A percentile compares a stretch with the other conserved stretches of the same genome.
phyloP scores from a whole-genome alignment of 2,329 filamentous ascomycete species.

The Cladophialophora bantiana region DNA sequence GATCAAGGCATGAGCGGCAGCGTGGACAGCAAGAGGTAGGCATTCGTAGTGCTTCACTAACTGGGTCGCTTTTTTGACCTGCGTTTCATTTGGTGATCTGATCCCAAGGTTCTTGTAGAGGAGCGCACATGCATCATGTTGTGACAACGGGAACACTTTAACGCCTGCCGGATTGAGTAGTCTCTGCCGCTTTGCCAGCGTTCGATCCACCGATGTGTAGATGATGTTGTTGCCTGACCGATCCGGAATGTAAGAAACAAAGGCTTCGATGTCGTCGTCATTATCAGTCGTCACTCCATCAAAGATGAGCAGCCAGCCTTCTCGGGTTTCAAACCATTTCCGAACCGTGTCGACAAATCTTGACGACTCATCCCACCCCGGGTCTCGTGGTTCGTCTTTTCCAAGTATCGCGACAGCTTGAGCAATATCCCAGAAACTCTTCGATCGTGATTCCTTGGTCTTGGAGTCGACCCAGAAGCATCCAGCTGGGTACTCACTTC shows the following conservation, averaged over 20 bases:
- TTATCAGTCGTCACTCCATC: slow-evolving; percentile 70
- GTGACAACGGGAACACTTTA: slow-evolving; percentile 61
- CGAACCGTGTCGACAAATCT: slow-evolving; percentile 65
- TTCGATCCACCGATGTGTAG: slow-evolving; percentile 70
- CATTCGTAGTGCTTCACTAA: slow-evolving; percentile 69
- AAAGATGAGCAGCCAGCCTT: slow-evolving; percentile 72
- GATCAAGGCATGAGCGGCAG: slow-evolving; percentile 68
- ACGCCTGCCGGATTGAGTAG: slow-evolving; percentile 67
- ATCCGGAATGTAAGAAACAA: slow-evolving; percentile 70
- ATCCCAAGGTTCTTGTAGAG: slow-evolving; percentile 69
- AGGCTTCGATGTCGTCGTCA: slow-evolving; percentile 57
- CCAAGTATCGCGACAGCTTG: slow-evolving; percentile 61
- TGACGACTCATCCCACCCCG: slow-evolving; percentile 42
- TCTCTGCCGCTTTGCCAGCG: slow-evolving; percentile 62
- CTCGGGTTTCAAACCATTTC: slow-evolving; percentile 66
- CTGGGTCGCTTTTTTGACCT: slow-evolving; percentile 65
- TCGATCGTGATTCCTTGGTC: slow-evolving; percentile 63
- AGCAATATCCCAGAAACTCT: slow-evolving; percentile 71
- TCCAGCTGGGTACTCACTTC: slow-evolving; percentile 67
- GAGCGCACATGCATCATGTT: slow-evolving; percentile 65
- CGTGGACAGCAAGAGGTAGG: slow-evolving; percentile 72
- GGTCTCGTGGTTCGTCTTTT: slow-evolving; percentile 48
- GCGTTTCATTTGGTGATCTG: slow-evolving; percentile 60
- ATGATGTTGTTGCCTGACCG: slow-evolving; percentile 69
- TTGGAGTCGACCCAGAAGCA: slow-evolving; percentile 74